Evolutionary conservation across 1,284 basidiomycete genomes (phyloP), one percentile per base, ranked within the genome.

Genomic region (Microbotryum silenes-acaulis): DNA sequence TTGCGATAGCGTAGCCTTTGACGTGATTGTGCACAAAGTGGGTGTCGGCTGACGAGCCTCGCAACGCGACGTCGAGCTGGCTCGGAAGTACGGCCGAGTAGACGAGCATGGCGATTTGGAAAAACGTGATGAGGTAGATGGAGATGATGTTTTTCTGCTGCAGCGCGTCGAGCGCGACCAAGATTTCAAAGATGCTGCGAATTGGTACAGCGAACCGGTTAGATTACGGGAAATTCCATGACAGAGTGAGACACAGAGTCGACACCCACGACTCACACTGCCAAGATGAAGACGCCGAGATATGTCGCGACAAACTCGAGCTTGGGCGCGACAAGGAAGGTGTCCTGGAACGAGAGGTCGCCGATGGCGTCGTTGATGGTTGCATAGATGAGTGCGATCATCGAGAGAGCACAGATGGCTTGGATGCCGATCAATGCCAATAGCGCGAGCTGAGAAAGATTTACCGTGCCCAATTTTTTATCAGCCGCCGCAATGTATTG

Each of bases 121-220:
- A 71, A 27, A 63, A 9, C 27, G 74, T 66, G 57, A 77, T 73
- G 21, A 74, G 70, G 42, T 71, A 56, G 47, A 78, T 72, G 65
- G 76, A 67, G 14, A 71, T 61, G 33, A 66, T 66, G 56, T 72
- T 72, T 52, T 71, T 71, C 29, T 70, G 59, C 42, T 63, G 61
- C 6, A 67, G 56, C 2, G 70, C 66, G 57, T 72, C 71, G 45
- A 72, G 64, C 5, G 66, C 57, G 27, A 70, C 62, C 16, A 64
- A 45, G 18, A 72, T 44, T 49, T 70, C 71, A 48, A 71, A 72
- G 14, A 66, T 54, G 16, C 63, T 64, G 45, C 14, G 9, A 21
- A 7, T 27, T 4, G 20, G 37, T 20, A 21, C 42, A 33, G 29
- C 4, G 37, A 10, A 55, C 25, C 18, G 12, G 21, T 59, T 31